Evolutionary conservation across 2,329 filamentous ascomycete species (phyloP).

Genomic region (Colletotrichum paranaense): DNA sequence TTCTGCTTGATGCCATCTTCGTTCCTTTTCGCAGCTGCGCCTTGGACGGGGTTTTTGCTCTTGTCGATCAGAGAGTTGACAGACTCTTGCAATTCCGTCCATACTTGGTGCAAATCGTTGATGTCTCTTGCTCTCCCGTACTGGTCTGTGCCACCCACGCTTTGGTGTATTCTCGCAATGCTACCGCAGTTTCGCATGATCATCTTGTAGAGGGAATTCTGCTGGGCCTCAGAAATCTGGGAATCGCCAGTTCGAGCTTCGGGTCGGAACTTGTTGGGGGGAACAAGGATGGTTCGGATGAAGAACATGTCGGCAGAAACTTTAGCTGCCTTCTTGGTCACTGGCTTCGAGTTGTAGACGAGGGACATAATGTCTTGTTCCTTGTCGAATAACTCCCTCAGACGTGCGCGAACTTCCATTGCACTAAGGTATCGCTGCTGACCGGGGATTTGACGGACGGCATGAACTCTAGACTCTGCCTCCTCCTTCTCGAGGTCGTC

Average conservation of each 20-base stretch:
- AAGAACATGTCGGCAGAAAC: slow-evolving; percentile 95
- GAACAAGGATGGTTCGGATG: slow-evolving; percentile 84
- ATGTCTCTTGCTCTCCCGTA: slow-evolving; percentile 67
- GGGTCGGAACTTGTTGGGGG: slow-evolving; percentile 91
- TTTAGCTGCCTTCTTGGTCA: slow-evolving; percentile 63
- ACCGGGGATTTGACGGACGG: slow-evolving; percentile 45
- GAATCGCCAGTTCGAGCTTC: slow-evolving; percentile 84
- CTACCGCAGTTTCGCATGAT: slow-evolving; percentile 81
- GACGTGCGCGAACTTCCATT: slow-evolving; percentile 83
- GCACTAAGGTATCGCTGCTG: slow-evolving; percentile 82
- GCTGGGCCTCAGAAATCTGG: slow-evolving; percentile 86
- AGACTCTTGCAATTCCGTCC: slow-evolving; percentile 85
- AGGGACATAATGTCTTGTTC: slow-evolving; percentile 86
- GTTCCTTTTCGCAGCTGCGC: slow-evolving; percentile 79
- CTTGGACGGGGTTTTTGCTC: slow-evolving; percentile 85
- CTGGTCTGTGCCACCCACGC: slow-evolving; percentile 53
- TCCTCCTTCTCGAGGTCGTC: slow-evolving; percentile 57
- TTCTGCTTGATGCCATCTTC: slow-evolving; percentile 98
- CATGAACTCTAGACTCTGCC: slow-evolving; percentile 47
- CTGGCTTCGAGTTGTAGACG: slow-evolving; percentile 83
- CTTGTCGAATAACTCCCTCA: slow-evolving; percentile 84
- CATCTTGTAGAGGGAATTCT: slow-evolving; percentile 88
- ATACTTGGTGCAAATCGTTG: slow-evolving; percentile 82
- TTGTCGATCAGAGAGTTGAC: slow-evolving; percentile 95
- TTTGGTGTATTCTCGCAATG: slow-evolving; percentile 78